Base-by-base conservation (phyloP, 73 alveolate species). In the Blepharisma japonicum region DNA sequence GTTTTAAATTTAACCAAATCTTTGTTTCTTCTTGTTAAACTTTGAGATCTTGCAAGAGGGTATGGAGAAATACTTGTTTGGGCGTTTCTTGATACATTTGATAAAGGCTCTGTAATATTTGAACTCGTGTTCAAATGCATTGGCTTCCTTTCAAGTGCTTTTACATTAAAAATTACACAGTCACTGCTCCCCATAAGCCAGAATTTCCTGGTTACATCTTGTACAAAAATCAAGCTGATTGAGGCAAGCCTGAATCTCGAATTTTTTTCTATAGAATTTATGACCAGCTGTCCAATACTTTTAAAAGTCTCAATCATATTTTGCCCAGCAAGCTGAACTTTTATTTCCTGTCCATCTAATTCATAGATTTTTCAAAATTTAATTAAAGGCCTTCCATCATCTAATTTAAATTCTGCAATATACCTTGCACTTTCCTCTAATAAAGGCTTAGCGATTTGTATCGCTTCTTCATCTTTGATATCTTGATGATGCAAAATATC, bases 371-470 rank as follows among this genome's bases (percentile, higher is more conserved):
- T 61, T 9, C 38, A 18, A 61, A 2, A 25, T 61, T 61, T 61
- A 20, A 61, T 39, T 18, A 61, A n/a, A 8, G 74, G 74, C 4
- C 74, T 61, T 61, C 74, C 74, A 9, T 61, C 74, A 61, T 61
- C 74, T 25, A 61, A 61, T 25, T 61, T 61, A 61, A 61, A 61
- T 39, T 61, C 74, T 11, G 47, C 38, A 61, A 61, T 9, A 61
- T 14, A 14, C 74, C 74, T 61, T 14, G 50, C 23, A 14, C 18
- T 18, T 9, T 25, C 74, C 11, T 61, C 74, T 18, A 61, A 25
- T 9, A 61, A n/a, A 14, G 74, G 74, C 74, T 39, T n/a, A 25
- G 14, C 11, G 0, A 25, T 25, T 39, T 61, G 74, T 61, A 61
- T 14, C 14, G 74, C 74, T 14, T 14, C 74, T 1, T 61, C 74